These are phyloP conservation scores for Xylaria sp. DNA, from an alignment of 495 filamentous ascomycete genomes.

Conservation along the genomic window DNA sequence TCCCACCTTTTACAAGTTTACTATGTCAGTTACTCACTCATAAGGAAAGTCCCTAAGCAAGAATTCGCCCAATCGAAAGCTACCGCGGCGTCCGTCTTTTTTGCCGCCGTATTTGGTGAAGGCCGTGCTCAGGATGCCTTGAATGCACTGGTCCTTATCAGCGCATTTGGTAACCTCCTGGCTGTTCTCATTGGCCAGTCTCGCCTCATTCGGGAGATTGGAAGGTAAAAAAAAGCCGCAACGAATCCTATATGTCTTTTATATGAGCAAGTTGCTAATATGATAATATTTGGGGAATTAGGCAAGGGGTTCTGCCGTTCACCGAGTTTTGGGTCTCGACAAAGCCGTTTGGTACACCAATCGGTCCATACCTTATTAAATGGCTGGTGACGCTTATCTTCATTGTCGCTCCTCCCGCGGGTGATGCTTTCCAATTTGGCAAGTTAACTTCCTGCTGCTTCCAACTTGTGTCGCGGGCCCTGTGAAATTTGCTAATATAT, in stretches of 20 bases:
- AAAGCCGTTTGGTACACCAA: slow-evolving; percentile 66
- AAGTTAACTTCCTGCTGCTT: slow-evolving; percentile 5
- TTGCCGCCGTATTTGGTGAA: slow-evolving; percentile 64
- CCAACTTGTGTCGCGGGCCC: not conserved
- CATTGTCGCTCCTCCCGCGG: slow-evolving; percentile 71
- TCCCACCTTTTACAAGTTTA: not conserved
- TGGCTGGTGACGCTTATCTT: slow-evolving; percentile 67
- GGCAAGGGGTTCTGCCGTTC: slow-evolving; percentile 71
- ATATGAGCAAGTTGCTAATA: slow-evolving; percentile 5
- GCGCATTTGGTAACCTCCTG: slow-evolving; percentile 69
- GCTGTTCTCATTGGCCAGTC: slow-evolving; percentile 65
- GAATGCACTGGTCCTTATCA: slow-evolving; percentile 67
- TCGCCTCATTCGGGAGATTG: slow-evolving; percentile 66
- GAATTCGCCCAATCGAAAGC: slow-evolving; percentile 60
- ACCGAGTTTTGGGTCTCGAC: slow-evolving; percentile 70
- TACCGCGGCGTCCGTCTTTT: slow-evolving; percentile 65
- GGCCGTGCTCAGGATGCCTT: slow-evolving; percentile 58
- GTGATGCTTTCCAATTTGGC: slow-evolving; percentile 72
- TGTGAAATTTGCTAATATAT: not conserved
- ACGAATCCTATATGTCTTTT: not conserved
- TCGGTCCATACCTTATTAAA: slow-evolving; percentile 65
- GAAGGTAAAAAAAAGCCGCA: slow-evolving; percentile 45
- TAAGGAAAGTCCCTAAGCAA: slow-evolving; percentile 54
- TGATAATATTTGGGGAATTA: slow-evolving; percentile 29
- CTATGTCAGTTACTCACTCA: slow-evolving; percentile 19